phyloP scores from a whole-genome alignment of 306 rosid species.

The Lathyrus sativus region DNA sequence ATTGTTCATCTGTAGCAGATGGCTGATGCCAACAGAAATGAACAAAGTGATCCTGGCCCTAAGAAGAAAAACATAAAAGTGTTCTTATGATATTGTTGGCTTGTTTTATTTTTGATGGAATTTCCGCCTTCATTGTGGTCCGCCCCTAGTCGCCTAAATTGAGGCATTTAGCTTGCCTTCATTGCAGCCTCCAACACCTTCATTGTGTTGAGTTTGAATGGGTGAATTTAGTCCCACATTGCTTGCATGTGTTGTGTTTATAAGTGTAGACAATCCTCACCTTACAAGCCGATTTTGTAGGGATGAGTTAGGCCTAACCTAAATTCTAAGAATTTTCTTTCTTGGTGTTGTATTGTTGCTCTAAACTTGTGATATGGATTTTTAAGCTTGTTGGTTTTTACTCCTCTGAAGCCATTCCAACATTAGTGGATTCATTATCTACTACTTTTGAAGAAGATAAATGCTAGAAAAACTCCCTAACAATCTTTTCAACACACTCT shows the following conservation, averaged over 20 bases:
- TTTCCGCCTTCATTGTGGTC: too few species aligned
- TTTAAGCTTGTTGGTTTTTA: constrained; percentile 10
- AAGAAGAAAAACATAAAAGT: constrained; percentile 77
- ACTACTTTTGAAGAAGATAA: constrained; percentile 16
- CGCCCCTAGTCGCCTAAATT: too few species aligned
- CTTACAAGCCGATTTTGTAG: too few species aligned
- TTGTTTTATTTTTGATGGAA: neutral
- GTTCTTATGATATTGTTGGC: constrained; percentile 27
- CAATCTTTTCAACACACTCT: neutral
- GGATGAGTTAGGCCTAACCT: too few species aligned
- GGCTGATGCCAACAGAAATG: constrained; percentile 41
- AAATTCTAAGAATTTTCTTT: constrained; percentile 14
- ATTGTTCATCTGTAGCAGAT: constrained; percentile 48
- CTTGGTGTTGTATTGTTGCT: constrained; percentile 21
- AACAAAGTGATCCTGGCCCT: constrained; percentile 51
- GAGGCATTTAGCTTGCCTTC: too few species aligned
- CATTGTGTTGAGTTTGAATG: too few species aligned
- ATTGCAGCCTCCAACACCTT: too few species aligned
- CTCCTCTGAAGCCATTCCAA: constrained; percentile 9
- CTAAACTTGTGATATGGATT: constrained; percentile 15
- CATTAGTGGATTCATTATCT: constrained; percentile 26
- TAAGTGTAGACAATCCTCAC: too few species aligned
- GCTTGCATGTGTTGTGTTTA: too few species aligned
- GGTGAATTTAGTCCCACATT: too few species aligned
- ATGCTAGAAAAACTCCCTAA: neutral